Conservation (phyloP, 164 flowering plant genomes). For the Aristolochia fimbriata region DNA sequence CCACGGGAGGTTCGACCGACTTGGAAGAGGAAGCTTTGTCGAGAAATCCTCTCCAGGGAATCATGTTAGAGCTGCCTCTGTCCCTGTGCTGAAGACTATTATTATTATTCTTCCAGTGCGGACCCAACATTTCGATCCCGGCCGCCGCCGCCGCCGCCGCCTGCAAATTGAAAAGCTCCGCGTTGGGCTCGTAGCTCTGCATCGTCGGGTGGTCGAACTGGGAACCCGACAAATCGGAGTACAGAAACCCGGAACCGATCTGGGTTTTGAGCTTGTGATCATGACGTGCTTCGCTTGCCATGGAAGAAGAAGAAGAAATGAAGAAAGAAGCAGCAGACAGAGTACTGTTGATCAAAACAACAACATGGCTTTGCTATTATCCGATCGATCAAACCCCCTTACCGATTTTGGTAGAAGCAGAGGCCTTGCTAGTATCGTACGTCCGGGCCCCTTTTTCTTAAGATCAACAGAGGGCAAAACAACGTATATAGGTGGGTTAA, state of each 20-base stretch:
- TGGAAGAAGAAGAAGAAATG: constrained; percentile 1
- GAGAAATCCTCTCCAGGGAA: constrained; percentile 24
- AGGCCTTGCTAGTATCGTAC: too few species aligned
- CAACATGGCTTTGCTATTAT: too few species aligned
- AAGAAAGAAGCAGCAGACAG: too few species aligned
- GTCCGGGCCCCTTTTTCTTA: too few species aligned
- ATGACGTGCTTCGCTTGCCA: constrained; percentile 26
- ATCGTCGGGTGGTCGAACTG: constrained; percentile 7
- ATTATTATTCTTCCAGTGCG: too few species aligned
- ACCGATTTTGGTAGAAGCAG: neutral
- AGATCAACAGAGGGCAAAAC: too few species aligned
- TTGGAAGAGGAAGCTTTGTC: constrained; percentile 26
- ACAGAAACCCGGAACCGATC: constrained; percentile 27
- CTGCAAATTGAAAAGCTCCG: constrained; percentile 16
- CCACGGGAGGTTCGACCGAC: constrained; percentile 4
- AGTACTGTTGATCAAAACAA: too few species aligned
- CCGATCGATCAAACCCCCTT: neutral
- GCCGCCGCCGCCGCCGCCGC: constrained; percentile 6
- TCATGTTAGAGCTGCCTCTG: constrained; percentile 9
- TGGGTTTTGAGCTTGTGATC: constrained; percentile 24
- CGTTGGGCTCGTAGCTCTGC: constrained; percentile 5
- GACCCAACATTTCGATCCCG: constrained; percentile 46
- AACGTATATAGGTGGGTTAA: too few species aligned
- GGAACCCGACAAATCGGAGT: constrained; percentile 24
- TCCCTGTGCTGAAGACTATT: constrained; percentile 10